phyloP scores from a whole-genome alignment of 257 asterid genomes.

The Ajuga chamaepitys region DNA sequence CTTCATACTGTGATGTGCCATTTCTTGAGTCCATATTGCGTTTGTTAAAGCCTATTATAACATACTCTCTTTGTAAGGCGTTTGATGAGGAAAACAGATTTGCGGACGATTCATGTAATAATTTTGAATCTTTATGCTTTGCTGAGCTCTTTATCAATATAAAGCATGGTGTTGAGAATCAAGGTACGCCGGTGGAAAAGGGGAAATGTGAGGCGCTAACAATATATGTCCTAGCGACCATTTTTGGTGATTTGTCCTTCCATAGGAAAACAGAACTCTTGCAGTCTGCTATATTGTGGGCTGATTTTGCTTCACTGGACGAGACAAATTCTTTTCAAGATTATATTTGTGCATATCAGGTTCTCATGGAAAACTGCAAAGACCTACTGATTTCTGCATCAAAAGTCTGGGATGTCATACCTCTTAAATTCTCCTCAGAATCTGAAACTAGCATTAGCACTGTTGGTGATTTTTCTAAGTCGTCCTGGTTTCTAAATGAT shows the following conservation, averaged over 20 bases:
- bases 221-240: constrained; percentile 68
- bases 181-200: constrained; percentile 27
- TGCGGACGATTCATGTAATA: constrained; percentile 45
- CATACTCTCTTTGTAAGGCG: constrained; percentile 60
- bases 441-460: constrained; percentile 38
- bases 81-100: constrained; percentile 49
- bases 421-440: constrained; percentile 33
- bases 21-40: constrained; percentile 71
- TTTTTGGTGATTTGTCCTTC: constrained; percentile 68
- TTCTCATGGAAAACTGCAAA: constrained; percentile 66
- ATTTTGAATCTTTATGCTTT: constrained; percentile 85
- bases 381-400: constrained; percentile 40
- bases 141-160: constrained; percentile 59
- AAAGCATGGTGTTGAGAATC: constrained; percentile 22
- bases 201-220: constrained; percentile 54
- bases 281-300: constrained; percentile 48
- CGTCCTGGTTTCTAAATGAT: constrained; percentile 60
- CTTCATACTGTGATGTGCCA: constrained; percentile 68
- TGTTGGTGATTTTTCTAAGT: constrained; percentile 30
- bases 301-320: constrained; percentile 57
- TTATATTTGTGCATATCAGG: constrained; percentile 81
- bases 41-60: constrained; percentile 73
- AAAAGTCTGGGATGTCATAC: constrained; percentile 59
- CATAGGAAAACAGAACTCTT: constrained; percentile 48
- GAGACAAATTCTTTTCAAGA: constrained; percentile 55